Evolutionary conservation across 2,329 filamentous ascomycete genomes (phyloP).

Genomic region (Raffaelea arxii): DNA sequence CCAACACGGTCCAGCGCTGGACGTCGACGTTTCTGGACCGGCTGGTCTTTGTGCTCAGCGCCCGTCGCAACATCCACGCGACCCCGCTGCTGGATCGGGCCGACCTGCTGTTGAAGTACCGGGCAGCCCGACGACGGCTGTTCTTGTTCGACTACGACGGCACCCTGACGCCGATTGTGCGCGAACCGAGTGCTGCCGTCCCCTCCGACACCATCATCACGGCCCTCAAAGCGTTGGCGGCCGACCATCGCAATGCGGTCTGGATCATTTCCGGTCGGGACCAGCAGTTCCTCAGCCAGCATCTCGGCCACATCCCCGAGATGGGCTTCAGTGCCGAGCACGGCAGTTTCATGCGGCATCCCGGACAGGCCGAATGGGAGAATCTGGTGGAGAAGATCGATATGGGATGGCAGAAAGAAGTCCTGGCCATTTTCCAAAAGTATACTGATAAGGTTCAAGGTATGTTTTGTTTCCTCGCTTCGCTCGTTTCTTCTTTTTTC

Average conservation of each 20-base stretch:
- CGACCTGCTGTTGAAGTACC: constrained; percentile 64
- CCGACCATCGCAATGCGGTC: constrained; percentile 76
- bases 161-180: constrained; percentile 89
- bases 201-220: constrained; percentile 76
- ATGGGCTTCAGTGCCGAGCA: constrained; percentile 96
- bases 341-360: constrained; percentile 85
- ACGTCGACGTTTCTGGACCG: constrained; percentile 69
- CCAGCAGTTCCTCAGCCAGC: constrained; percentile 80
- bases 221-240: constrained; percentile 68
- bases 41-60: constrained; percentile 69
- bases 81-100: constrained; percentile 76
- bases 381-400: constrained; percentile 79
- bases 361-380: constrained; percentile 68
- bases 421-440: constrained; percentile 73
- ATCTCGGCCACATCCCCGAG: constrained; percentile 81
- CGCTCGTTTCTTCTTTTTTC: background rate
- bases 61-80: constrained; percentile 61
- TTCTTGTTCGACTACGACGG: constrained; percentile 99
- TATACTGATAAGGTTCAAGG: constrained; percentile 82
- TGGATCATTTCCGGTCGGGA: constrained; percentile 98
- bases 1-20: constrained; percentile 81
- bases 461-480: constrained; percentile 26
- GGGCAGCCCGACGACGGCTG: constrained; percentile 63
- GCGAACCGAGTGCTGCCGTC: constrained; percentile 79
- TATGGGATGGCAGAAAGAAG: constrained; percentile 87